A percentile compares a stretch with the other conserved stretches of the same genome.
These are phyloP conservation scores for Cryphonectria japonica DNA, from an alignment of 2,329 filamentous ascomycete genomes.

Conservation along the genomic window DNA sequence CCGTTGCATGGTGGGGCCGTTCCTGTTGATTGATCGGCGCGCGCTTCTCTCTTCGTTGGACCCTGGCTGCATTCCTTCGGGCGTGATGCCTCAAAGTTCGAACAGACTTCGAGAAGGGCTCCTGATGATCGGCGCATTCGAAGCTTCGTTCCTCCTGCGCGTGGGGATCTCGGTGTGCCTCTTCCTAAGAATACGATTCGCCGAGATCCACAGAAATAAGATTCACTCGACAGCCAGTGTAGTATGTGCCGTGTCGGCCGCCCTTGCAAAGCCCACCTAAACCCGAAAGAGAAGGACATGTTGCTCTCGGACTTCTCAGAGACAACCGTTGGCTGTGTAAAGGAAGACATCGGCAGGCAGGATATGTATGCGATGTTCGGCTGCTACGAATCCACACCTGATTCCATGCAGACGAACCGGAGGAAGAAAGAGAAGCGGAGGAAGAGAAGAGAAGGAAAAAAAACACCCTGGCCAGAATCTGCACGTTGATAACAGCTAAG, in stretches of 20 bases:
- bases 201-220: slow-evolving; percentile 2
- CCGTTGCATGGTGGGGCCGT: not conserved
- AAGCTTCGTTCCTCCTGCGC: not conserved
- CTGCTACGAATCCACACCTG: not conserved
- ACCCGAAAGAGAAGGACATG: not conserved
- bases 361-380: not conserved
- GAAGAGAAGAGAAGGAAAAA: too few species aligned
- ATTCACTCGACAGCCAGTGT: not conserved
- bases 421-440: not conserved
- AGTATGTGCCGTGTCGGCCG: not conserved
- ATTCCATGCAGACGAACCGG: not conserved
- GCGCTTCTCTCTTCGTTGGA: not conserved
- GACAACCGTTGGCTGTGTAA: not conserved
- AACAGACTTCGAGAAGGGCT: not conserved
- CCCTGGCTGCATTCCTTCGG: not conserved
- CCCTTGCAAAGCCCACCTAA: not conserved
- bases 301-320: not conserved
- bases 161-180: not conserved
- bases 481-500: not conserved
- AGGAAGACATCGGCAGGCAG: not conserved
- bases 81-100: not conserved
- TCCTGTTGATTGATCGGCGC: not conserved
- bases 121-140: not conserved
- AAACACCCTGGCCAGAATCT: not conserved
- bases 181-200: not conserved